These are phyloP conservation scores for Coniella lustricola DNA, from an alignment of 2,329 filamentous ascomycete genomes.

Conservation along the genomic window DNA sequence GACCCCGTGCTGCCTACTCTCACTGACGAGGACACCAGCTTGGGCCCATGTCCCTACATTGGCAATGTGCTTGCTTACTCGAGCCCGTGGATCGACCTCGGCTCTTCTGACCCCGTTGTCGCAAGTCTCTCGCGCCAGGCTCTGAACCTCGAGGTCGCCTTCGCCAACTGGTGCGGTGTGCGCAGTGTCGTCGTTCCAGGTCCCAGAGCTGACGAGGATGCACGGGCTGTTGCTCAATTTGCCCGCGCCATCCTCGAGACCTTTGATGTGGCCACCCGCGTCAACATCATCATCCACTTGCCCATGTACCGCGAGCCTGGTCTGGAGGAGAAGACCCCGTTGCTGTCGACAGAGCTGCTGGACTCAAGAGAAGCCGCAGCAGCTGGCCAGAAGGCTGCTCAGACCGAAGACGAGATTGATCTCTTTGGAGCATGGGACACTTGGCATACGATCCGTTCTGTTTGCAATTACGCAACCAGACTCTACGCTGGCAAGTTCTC, in stretches of 20 bases:
- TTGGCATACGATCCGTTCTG: conserved; percentile 80
- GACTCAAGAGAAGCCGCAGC: conserved; percentile 25
- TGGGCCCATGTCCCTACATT: conserved; percentile 61
- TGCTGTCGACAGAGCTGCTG: conserved; percentile 39
- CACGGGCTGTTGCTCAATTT: conserved; percentile 62
- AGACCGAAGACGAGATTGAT: conserved; percentile 45
- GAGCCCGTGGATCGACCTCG: conserved; percentile 91
- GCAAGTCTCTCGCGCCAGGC: conserved; percentile 84
- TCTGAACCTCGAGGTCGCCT: conserved; percentile 83
- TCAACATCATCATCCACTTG: conserved; percentile 74
- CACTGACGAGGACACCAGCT: conserved; percentile 69
- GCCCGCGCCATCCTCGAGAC: conserved; percentile 78
- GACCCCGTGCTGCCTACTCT: conserved; percentile 60
- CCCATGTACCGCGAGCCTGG: conserved; percentile 74
- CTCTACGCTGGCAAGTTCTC: conserved; percentile 73
- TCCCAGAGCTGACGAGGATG: conserved; percentile 50
- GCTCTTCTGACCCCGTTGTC: conserved; percentile 73
- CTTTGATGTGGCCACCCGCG: conserved; percentile 64
- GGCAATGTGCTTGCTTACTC: conserved; percentile 69
- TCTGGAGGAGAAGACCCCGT: conserved; percentile 43
- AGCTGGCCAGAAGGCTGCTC: too few species aligned
- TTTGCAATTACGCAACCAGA: conserved; percentile 78
- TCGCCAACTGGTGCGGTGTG: conserved; percentile 91
- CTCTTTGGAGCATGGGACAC: conserved; percentile 83
- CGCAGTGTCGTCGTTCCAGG: conserved; percentile 76